These are phyloP conservation scores for Trypethelium eluteriae DNA, from an alignment of 495 filamentous ascomycete species.

Conservation along the genomic window DNA sequence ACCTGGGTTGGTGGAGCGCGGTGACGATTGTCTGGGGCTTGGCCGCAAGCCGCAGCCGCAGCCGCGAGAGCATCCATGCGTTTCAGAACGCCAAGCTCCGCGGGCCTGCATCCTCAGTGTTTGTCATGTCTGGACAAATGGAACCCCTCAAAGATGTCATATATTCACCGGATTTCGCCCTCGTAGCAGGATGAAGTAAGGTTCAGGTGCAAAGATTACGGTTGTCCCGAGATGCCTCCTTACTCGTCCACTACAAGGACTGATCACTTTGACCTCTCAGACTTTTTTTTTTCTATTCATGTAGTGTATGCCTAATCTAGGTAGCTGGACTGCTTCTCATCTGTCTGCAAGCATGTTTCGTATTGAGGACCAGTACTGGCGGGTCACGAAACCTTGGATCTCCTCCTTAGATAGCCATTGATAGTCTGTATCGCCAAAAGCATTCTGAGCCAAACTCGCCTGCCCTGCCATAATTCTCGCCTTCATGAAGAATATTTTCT, in stretches of 20 bases:
- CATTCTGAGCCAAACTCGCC: constrained; percentile 67
- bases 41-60: too few relatives aligned
- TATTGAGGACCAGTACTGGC: constrained; percentile 62
- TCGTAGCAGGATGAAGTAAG: too few relatives aligned
- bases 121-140: too few relatives aligned
- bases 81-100: not conserved
- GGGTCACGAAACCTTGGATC: constrained; percentile 53
- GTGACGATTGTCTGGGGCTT: not conserved
- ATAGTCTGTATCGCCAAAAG: constrained; percentile 68
- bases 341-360: constrained; percentile 73
- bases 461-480: constrained; percentile 94
- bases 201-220: too few relatives aligned
- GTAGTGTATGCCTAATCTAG: not conserved
- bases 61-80: not conserved
- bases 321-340: constrained; percentile 31
- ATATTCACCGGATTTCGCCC: too few relatives aligned
- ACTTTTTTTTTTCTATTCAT: not conserved
- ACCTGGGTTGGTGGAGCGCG: not conserved
- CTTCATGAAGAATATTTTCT: constrained; percentile 95
- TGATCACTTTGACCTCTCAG: too few relatives aligned
- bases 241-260: too few relatives aligned
- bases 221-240: too few relatives aligned
- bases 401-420: constrained; percentile 90
- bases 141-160: too few relatives aligned
- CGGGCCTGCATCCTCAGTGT: not conserved